A percentile compares a stretch with the other conserved stretches of the same genome.
Conservation (phyloP, 768 basidiomycete genomes). For the Xerocomellus intermedius region DNA sequence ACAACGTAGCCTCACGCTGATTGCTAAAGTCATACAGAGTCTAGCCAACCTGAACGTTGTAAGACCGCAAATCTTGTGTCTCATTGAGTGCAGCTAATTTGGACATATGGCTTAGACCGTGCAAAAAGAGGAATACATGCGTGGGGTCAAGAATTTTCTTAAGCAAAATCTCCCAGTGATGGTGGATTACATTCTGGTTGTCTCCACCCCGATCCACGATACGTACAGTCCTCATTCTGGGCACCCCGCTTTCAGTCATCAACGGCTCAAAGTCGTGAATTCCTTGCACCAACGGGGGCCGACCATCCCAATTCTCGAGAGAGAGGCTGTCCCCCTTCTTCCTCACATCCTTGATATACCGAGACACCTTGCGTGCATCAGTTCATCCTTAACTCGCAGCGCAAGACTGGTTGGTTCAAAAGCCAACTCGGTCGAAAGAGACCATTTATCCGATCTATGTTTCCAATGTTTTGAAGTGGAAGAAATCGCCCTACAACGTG, state of each 20-base stretch:
- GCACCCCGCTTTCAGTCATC: conserved; percentile 41
- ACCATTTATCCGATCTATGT: conserved; percentile 54
- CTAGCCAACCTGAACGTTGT: conserved; percentile 82
- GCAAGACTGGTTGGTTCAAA: conserved; percentile 43
- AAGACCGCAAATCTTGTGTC: conserved; percentile 25
- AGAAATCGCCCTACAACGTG: conserved; percentile 62
- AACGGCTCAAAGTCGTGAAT: conserved; percentile 53
- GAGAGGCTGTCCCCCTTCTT: conserved; percentile 69
- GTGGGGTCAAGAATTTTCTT: conserved; percentile 72
- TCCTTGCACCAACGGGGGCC: conserved; percentile 56
- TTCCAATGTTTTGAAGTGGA: conserved; percentile 67
- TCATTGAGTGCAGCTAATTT: conserved; percentile 1
- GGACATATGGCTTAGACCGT: conserved; percentile 40
- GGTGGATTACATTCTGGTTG: conserved; percentile 72
- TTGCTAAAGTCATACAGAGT: conserved; percentile 89
- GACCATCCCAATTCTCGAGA: conserved; percentile 54
- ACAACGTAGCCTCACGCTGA: conserved; percentile 77
- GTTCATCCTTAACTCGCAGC: conserved; percentile 72
- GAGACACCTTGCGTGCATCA: conserved; percentile 72
- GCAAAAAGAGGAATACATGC: conserved; percentile 83
- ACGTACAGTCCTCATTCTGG: conserved; percentile 27
- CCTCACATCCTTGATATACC: conserved; percentile 79
- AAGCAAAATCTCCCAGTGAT: conserved; percentile 62
- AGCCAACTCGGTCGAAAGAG: conserved; percentile 30
- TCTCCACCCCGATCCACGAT: conserved; percentile 54